Base-by-base conservation (phyloP, 228 moss, liverwort and hornwort species). In the Sphagnum fallax region DNA sequence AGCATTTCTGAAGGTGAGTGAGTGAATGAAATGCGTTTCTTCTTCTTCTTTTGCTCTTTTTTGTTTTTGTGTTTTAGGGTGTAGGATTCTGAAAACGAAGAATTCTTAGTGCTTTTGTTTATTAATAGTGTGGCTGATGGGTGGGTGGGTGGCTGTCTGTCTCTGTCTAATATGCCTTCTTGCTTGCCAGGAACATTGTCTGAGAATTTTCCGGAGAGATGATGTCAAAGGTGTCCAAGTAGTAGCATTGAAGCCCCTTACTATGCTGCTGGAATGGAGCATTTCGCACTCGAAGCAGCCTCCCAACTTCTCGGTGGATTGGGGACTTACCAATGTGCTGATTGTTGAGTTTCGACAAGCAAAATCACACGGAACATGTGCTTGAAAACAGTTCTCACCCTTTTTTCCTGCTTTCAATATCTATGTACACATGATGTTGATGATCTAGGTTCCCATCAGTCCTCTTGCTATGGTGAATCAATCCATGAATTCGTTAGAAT, bases 211-310 rank as follows among this genome's bases (percentile, higher is more conserved):
- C 65, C 87, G 88, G 69, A 86, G 89, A 62, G 95, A 95, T 70
- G 87, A 95, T 61, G 74, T 89, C 9, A 95, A 92, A 83, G 52
- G 67, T 70, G 95, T 90, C 55, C 92, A 95, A 78, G 90, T 92
- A 65, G 90, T 89, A 71, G 83, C 92, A 63, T 79, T 95, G 72
- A 76, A 74, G 11, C 92, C 92, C 66, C 72, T 95, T 15, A 80
- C 92, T 62, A 81, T 84, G 58, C 74, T 95, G 69, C 75, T 95
- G 62, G 92, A 92, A 75, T 75, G 72, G 10, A 80, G 77, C 65
- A 69, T 76, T 32, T 67, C 74, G 6, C 71, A 68, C 48, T 72
- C 75, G 61, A 78, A 76, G 53, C n/a, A n/a, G n/a, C 55, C 71
- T 49, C 70, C 77, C n/a, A 76, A 70, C 53, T 81, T 84, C 53